Evolutionary conservation across 768 basidiomycete genomes (phyloP).

Genomic region (Hericium coralloides): DNA sequence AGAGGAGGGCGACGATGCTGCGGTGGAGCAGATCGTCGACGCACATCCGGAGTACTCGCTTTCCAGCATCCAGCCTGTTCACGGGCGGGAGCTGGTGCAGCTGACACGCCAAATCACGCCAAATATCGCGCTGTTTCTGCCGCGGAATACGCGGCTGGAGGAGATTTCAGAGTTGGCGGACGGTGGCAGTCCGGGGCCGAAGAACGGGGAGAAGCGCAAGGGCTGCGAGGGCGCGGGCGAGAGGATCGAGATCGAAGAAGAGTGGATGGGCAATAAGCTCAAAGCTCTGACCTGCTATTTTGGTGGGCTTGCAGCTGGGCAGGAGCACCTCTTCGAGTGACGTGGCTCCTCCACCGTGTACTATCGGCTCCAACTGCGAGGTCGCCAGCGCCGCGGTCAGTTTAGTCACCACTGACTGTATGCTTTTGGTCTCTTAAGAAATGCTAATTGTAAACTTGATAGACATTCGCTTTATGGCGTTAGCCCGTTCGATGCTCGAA

Average conservation of each 20-base stretch:
- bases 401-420: no score
- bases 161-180: constrained; percentile 55
- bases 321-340: constrained; percentile 44
- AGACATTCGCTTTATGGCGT: no score
- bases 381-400: no score
- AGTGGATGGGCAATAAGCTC: constrained; percentile 90
- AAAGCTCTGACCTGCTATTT: constrained; percentile 95
- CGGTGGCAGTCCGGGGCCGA: neutral
- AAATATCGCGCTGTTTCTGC: constrained; percentile 87
- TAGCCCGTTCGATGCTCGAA: no score
- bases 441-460: no score
- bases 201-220: constrained; percentile 4
- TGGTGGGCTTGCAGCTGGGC: constrained; percentile 70
- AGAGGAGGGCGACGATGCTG: neutral
- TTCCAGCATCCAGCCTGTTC: constrained; percentile 65
- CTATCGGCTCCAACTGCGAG: no score
- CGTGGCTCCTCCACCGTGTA: no score
- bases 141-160: constrained; percentile 65
- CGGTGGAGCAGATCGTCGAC: neutral
- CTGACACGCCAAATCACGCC: constrained; percentile 62
- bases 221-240: constrained; percentile 26
- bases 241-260: constrained; percentile 86
- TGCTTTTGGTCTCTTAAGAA: no score
- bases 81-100: constrained; percentile 73
- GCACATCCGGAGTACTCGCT: constrained; percentile 57